Evolutionary conservation across 148 eudicot species (phyloP).

Genomic region (Polygonum aviculare): DNA sequence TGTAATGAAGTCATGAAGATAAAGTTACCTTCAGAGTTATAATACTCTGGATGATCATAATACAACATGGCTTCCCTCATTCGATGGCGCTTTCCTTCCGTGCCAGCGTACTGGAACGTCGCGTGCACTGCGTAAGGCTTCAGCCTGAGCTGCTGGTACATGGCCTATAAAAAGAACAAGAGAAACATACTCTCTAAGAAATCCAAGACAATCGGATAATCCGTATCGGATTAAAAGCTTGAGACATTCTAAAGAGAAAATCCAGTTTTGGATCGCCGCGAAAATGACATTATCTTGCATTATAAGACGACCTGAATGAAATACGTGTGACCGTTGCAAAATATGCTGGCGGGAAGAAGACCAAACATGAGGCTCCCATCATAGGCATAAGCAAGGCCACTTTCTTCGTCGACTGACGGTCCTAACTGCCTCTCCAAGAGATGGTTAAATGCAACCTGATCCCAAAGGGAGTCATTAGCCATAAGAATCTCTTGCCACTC

Average conservation of each 20-base stretch:
- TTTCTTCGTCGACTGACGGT: slow-evolving; percentile 75
- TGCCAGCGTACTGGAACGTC: slow-evolving; percentile 85
- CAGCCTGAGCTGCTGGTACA: slow-evolving; percentile 70
- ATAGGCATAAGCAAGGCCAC: slow-evolving; percentile 80
- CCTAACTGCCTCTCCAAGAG: slow-evolving; percentile 64
- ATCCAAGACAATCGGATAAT: neutral
- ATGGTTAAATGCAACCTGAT: slow-evolving; percentile 78
- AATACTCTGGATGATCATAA: slow-evolving; percentile 86
- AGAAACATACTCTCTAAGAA: neutral
- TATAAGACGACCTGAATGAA: slow-evolving; percentile 59
- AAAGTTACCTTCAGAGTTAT: slow-evolving; percentile 51
- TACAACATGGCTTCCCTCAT: slow-evolving; percentile 79
- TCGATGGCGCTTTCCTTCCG: slow-evolving; percentile 85
- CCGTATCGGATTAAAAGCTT: neutral
- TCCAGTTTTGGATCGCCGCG: neutral
- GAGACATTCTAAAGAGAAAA: neutral
- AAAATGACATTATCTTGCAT: neutral
- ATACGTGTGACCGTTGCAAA: slow-evolving; percentile 91
- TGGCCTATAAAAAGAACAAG: slow-evolving; percentile 34
- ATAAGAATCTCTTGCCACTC: slow-evolving; percentile 88
- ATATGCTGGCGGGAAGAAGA: slow-evolving; percentile 80
- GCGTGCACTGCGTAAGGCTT: slow-evolving; percentile 87
- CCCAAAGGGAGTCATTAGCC: slow-evolving; percentile 78
- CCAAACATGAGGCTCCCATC: slow-evolving; percentile 82
- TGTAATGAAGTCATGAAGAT: neutral